Evolutionary conservation across 1,139 yeast species (phyloP), one percentile per base, ranked within the genome.

Genomic region (Saccharomyces hybrid): DNA sequence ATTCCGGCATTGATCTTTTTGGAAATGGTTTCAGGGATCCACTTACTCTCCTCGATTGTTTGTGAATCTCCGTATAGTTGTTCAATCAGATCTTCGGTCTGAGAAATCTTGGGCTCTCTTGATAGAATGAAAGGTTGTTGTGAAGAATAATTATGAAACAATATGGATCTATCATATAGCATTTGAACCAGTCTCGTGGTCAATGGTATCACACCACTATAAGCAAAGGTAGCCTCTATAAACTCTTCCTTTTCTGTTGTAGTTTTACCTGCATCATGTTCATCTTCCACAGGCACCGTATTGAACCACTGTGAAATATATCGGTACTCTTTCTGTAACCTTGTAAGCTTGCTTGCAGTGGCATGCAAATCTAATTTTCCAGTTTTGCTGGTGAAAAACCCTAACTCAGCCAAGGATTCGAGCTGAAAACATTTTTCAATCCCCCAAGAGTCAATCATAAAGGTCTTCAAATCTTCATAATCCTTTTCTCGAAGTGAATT

Each of bases 141-240:
- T n/a, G 68, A 57, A 4, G 61, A 57, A 55, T 61, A 64, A 27
- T 60, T 53, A 49, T 64, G 60, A 23, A 61, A 59, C 26, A 64
- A 49, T 4, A 61, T 55, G 2, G 68, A 58, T 32, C 71, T 53
- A 55, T 67, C 71, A 52, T 62, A 66, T 32, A 65, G 49, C 28
- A 59, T 54, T 55, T 69, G 71, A 4, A 68, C 48, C 14, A 67
- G 46, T 47, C 73, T 59, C 27, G 62, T 60, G 6, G 61, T 60
- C 4, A 69, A 38, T 11, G 73, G 73, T 2, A 68, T 64, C 0
- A 67, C 63, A 11, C 73, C 73, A 56, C 72, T 67, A 47, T 65
- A 68, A 6, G 72, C 70, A 57, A 66, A 69, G 1, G 68, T 61
- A 9, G 64, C 61, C 5, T 38, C 44, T 16, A 11, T 5, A 4